Percentiles rank a stretch among this genome's conserved stretches.
Conservation (phyloP, 768 basidiomycete species). For the Hygrophorus russula region DNA sequence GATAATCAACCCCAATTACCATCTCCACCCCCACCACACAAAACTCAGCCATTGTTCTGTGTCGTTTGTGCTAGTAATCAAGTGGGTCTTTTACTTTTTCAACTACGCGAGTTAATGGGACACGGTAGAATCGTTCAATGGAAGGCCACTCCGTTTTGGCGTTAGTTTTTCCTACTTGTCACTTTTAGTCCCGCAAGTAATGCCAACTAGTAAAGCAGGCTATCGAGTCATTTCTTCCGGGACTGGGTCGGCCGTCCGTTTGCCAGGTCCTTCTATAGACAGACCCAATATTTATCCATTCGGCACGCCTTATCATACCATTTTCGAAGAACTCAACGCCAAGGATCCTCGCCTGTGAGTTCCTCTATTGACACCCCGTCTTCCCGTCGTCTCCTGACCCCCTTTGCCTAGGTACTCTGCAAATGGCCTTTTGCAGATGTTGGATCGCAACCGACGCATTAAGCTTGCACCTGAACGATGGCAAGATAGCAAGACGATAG, state of each 20-base stretch:
- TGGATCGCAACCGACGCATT: constrained; percentile 88
- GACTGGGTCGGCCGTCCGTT: constrained; percentile 92
- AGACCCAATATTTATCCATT: constrained; percentile 96
- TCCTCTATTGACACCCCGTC: background rate
- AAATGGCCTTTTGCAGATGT: constrained; percentile 91
- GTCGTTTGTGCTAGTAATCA: constrained; percentile 99
- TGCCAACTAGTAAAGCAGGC: constrained; percentile 56
- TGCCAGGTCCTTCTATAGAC: constrained; percentile 94
- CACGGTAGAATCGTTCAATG: constrained; percentile 87
- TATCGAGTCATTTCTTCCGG: constrained; percentile 89
- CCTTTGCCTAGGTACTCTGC: constrained; percentile 60
- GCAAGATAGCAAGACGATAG: constrained; percentile 83
- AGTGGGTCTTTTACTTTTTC: constrained; percentile 32
- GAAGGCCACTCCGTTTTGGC: constrained; percentile 87
- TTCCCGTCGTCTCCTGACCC: constrained; percentile 5
- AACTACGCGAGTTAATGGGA: constrained; percentile 7
- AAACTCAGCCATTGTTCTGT: constrained; percentile 78
- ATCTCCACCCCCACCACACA: constrained; percentile 27
- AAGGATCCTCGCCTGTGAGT: constrained; percentile 83
- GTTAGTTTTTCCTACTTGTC: constrained; percentile 35
- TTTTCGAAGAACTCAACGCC: constrained; percentile 77
- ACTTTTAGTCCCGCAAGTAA: constrained; percentile 6
- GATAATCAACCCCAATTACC: constrained; percentile 5
- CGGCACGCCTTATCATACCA: constrained; percentile 93
- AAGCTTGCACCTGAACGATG: constrained; percentile 93